Percentiles rank a stretch among this genome's conserved stretches.
These are phyloP conservation scores for Saccharomyces hybrid DNA, from an alignment of 1,139 yeast genomes.

Conservation along the genomic window DNA sequence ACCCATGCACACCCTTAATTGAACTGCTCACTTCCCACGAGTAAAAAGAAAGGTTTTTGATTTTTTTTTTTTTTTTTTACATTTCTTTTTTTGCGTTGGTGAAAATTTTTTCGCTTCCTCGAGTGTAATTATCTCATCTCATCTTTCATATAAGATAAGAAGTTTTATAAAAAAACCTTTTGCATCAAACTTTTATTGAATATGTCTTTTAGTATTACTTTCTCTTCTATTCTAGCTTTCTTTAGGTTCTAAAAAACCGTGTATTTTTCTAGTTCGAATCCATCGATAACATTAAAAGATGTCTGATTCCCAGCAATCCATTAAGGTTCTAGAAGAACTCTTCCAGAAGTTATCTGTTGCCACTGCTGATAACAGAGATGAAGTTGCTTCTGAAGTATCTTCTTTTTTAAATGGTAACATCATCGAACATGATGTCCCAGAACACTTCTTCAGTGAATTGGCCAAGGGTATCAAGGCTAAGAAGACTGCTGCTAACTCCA, in stretches of 20 bases:
- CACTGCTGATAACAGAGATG: conserved; percentile 68
- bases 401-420: conserved; percentile 93
- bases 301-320: conserved; percentile 41
- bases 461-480: conserved; percentile 69
- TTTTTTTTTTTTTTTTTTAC: not conserved
- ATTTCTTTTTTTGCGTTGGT: not conserved
- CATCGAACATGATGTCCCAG: conserved; percentile 97
- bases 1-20: not conserved
- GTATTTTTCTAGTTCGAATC: conserved; percentile 7
- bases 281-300: conserved; percentile 18
- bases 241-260: conserved; percentile 4
- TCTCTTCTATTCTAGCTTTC: not conserved
- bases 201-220: not conserved
- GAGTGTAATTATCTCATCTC: not conserved
- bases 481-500: conserved; percentile 73
- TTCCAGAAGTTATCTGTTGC: conserved; percentile 90
- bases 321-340: conserved; percentile 83
- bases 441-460: conserved; percentile 72
- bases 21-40: not conserved
- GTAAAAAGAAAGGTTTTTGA: conserved; percentile 5
- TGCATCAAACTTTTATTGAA: not conserved
- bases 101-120: not conserved
- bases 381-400: conserved; percentile 84
- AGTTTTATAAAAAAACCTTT: not conserved
- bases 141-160: not conserved